Base-by-base conservation (phyloP, 306 rosid species). In the Prunus mira region DNA sequence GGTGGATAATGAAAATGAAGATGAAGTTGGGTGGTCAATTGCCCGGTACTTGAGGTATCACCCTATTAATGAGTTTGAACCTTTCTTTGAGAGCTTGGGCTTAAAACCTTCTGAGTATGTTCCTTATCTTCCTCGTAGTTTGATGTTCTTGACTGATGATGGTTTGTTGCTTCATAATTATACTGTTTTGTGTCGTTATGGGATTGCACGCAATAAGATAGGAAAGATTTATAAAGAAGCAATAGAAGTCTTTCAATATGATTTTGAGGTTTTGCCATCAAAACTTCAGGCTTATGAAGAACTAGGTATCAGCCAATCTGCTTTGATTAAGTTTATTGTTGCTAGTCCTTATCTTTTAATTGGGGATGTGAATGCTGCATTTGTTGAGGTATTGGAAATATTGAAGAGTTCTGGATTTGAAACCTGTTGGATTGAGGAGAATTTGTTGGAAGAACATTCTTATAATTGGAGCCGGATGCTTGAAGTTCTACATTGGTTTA, bases 51-150 rank as follows among this genome's bases (percentile, higher is more conserved):
- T 93, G 50, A 79, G 93, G 32, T 89, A 91, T 67, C 89, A 93
- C 74, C 98, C 98, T 11, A 80, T 93, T 76, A 93, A 93, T 60
- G 98, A 93, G 67, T 93, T 93, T 41, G 97, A 91, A 63, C 96
- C 93, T 57, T 93, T 93, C 73, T 87, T 93, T 47, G 98, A 93
- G 85, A 91, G 96, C 80, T 63, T 82, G 70, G 98, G 97, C 6
- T 84, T 93, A 79, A 84, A 82, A 65, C 93, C 96, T 78, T 83
- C 83, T 0, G 96, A 93, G 66, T 93, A 88, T 73, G 72, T 14
- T 15, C 71, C 81, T 34, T 71, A 86, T 58, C 89, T 93, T 78
- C 98, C 97, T 0, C 82, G 86, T 0, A 72, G 78, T 65, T 75
- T 87, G 90, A 88, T 91, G 67, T 91, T 82, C 27, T 86, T 91